Evolutionary conservation across 208 protist species (phyloP).

Genomic region (Acanthamoeba healyi): DNA sequence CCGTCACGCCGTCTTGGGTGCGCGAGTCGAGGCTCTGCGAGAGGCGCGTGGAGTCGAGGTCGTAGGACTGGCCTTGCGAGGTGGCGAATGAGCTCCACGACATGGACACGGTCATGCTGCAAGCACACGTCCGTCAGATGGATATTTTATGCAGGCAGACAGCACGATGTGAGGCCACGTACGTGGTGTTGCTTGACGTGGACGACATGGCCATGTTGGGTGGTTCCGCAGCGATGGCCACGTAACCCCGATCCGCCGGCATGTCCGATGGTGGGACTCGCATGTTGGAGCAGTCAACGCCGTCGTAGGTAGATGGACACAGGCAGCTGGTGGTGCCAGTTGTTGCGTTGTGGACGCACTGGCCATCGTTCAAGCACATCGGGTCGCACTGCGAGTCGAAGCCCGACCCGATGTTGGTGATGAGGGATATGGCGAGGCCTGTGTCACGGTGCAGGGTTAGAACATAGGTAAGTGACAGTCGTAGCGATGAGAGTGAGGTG

Average conservation of each 20-base stretch:
- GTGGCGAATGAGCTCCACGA: neutral
- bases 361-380: slow-evolving; percentile 11
- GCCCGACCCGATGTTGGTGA: neutral
- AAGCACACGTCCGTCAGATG: no score
- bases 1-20: neutral
- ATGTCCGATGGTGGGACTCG: neutral
- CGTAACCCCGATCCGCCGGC: neutral
- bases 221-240: neutral
- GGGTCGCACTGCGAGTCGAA: slow-evolving; percentile 24
- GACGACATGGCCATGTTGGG: neutral
- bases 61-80: neutral
- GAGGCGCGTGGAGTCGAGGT: neutral
- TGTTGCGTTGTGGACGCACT: neutral
- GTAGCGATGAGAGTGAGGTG: neutral
- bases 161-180: neutral
- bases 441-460: neutral
- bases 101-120: neutral
- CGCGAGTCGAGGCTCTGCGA: neutral
- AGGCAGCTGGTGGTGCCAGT: neutral
- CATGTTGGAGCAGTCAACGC: neutral
- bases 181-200: neutral
- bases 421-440: neutral
- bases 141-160: no score
- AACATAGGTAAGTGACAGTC: neutral
- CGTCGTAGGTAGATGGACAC: neutral